These are phyloP conservation scores for Zoysia japonica DNA, from an alignment of 176 grass and related monocot genomes.

Conservation along the genomic window DNA sequence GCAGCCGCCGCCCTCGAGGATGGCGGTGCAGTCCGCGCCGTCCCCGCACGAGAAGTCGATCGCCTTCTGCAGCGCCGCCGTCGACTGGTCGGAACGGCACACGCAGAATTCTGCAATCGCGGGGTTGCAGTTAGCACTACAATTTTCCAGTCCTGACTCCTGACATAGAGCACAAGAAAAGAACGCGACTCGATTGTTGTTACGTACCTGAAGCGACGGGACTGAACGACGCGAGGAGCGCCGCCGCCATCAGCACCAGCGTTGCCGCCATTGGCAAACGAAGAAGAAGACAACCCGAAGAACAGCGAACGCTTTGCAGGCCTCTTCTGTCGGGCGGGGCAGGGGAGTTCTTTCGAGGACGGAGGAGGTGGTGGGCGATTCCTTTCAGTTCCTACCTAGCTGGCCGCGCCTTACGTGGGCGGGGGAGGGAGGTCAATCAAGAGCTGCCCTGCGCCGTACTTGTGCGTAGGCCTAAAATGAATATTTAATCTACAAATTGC, in stretches of 20 bases:
- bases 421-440: neutral
- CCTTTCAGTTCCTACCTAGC: conserved; percentile 27
- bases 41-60: conserved; percentile 93
- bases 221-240: conserved; percentile 34
- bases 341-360: neutral
- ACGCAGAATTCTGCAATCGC: conserved; percentile 77
- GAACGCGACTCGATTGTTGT: neutral
- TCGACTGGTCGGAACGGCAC: conserved; percentile 65
- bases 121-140: no score
- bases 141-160: no score
- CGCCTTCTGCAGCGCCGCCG: conserved; percentile 61
- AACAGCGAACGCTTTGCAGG: no score
- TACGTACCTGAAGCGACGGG: conserved; percentile 48
- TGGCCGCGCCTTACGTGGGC: neutral
- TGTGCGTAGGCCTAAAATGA: neutral
- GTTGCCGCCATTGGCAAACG: conserved; percentile 30
- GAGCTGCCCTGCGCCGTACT: neutral
- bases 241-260: conserved; percentile 26
- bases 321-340: neutral
- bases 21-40: conserved; percentile 61
- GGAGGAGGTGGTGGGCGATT: neutral
- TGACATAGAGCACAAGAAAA: no score
- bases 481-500: no score
- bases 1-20: conserved; percentile 56
- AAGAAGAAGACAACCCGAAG: neutral